Percentiles rank a stretch among this genome's conserved stretches.
Evolutionary conservation across 1,139 yeast species (phyloP).

Genomic region (Scheffersomyces parashehatae): DNA sequence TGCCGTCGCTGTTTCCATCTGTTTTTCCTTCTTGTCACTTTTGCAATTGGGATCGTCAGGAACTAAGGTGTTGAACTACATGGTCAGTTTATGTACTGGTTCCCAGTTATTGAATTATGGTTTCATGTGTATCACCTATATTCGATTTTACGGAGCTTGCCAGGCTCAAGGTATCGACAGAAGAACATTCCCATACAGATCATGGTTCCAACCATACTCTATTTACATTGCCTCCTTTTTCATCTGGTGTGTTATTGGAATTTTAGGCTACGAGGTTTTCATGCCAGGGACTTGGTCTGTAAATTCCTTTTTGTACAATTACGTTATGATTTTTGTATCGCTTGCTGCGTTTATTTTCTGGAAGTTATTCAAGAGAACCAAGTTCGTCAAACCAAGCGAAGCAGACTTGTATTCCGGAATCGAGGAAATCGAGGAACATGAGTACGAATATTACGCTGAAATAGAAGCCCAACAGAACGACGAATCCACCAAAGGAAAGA

Average conservation of each 20-base stretch:
- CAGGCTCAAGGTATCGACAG: constrained; percentile 40
- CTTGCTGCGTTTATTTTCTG: constrained; percentile 31
- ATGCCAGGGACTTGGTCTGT: constrained; percentile 35
- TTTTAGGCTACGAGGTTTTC: constrained; percentile 42
- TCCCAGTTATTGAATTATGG: constrained; percentile 75
- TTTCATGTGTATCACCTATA: constrained; percentile 61
- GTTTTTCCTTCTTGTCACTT: constrained; percentile 40
- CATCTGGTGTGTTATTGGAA: constrained; percentile 36
- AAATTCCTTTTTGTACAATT: constrained; percentile 42
- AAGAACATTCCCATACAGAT: constrained; percentile 26
- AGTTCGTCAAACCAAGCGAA: constrained; percentile 27
- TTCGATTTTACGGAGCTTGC: constrained; percentile 61
- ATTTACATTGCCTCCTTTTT: constrained; percentile 29
- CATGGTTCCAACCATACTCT: constrained; percentile 37
- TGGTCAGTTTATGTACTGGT: constrained; percentile 75
- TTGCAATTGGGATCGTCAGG: constrained; percentile 63
- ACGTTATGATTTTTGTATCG: constrained; percentile 40
- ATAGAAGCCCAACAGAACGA: constrained; percentile 15
- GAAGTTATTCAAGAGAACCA: constrained; percentile 35
- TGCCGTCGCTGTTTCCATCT: constrained; percentile 28
- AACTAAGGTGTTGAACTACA: constrained; percentile 69
- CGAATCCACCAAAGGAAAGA: constrained; percentile 3
- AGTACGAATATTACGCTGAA: constrained; percentile 38
- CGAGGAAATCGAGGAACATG: constrained; percentile 46
- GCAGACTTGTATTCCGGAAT: constrained; percentile 40